A percentile compares a stretch with the other conserved stretches of the same genome.
phyloP scores from a whole-genome alignment of 768 basidiomycete genomes.

The Galerina marginata region DNA sequence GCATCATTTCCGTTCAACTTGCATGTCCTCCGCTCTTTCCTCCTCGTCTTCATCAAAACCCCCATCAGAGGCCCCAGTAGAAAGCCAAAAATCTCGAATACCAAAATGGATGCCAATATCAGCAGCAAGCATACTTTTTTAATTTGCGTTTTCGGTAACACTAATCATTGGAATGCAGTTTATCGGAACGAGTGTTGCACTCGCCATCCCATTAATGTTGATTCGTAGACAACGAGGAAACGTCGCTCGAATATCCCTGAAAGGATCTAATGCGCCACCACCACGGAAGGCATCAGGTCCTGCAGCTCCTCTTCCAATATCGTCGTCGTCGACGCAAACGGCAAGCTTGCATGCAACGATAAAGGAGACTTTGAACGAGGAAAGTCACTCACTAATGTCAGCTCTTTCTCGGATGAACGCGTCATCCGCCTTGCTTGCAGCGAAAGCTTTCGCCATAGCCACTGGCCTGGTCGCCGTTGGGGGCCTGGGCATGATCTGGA shows the following conservation, averaged over 20 bases:
- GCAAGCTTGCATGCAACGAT: slow-evolving; percentile 18
- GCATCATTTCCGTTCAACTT: no score
- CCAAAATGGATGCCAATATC: slow-evolving; percentile 37
- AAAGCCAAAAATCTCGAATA: slow-evolving; percentile 12
- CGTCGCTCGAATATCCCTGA: slow-evolving; percentile 29
- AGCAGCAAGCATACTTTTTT: slow-evolving; percentile 21
- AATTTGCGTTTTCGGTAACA: no score
- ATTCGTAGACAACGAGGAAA: slow-evolving; percentile 37
- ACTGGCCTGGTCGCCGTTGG: slow-evolving; percentile 60
- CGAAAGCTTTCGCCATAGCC: slow-evolving; percentile 71
- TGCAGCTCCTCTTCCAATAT: not conserved
- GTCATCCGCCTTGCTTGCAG: slow-evolving; percentile 57
- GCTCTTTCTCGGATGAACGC: slow-evolving; percentile 45
- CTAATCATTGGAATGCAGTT: slow-evolving; percentile 22
- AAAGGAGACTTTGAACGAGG: slow-evolving; percentile 25
- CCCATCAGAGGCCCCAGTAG: not conserved
- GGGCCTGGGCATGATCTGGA: slow-evolving; percentile 49
- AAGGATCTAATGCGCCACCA: slow-evolving; percentile 29
- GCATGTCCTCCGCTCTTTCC: not conserved
- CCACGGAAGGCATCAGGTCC: slow-evolving; percentile 31
- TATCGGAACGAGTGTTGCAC: slow-evolving; percentile 35
- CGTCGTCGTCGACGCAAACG: slow-evolving; percentile 14
- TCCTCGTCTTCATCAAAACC: not conserved
- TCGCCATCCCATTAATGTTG: slow-evolving; percentile 42
- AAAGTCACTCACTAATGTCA: slow-evolving; percentile 38